Conservation (phyloP, 2,329 filamentous ascomycete genomes). For the Colletotrichum truncatum region DNA sequence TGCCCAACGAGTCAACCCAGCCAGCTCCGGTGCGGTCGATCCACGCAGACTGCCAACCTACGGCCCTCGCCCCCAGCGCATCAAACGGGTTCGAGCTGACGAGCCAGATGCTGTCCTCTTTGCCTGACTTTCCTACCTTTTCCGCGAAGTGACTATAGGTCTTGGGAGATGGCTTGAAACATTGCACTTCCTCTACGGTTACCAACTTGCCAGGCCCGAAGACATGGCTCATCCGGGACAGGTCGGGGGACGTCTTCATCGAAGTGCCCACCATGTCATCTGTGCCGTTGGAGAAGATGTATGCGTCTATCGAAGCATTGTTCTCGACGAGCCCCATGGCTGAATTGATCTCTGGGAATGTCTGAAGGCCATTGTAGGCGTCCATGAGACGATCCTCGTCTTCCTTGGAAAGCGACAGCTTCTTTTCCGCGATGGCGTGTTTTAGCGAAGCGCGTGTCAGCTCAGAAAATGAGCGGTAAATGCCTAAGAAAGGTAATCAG, state of each 20-base stretch:
- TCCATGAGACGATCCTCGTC: constrained; percentile 64
- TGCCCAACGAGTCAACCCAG: constrained; percentile 71
- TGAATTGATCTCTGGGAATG: constrained; percentile 70
- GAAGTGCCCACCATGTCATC: constrained; percentile 69
- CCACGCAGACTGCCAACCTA: constrained; percentile 72
- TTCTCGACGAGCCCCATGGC: constrained; percentile 59
- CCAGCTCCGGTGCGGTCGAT: constrained; percentile 70
- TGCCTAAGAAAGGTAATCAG: constrained; percentile 60
- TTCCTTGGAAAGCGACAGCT: constrained; percentile 50
- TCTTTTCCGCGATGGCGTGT: constrained; percentile 71
- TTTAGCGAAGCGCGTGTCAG: constrained; percentile 68
- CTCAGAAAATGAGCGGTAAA: constrained; percentile 69
- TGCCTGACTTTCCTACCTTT: constrained; percentile 54
- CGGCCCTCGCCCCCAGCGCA: constrained; percentile 68
- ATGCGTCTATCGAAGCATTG: constrained; percentile 54
- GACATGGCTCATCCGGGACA: constrained; percentile 54
- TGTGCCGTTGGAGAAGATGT: constrained; percentile 78
- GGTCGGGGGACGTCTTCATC: constrained; percentile 63
- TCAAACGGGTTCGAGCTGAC: constrained; percentile 81
- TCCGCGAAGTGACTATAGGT: constrained; percentile 69
- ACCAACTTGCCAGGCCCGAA: constrained; percentile 60
- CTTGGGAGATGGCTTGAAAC: constrained; percentile 72
- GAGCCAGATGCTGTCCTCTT: constrained; percentile 68
- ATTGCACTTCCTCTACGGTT: constrained; percentile 66
- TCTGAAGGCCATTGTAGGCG: constrained; percentile 70